Evolutionary conservation across 192 early-diverging fungal species (phyloP), one percentile per base, ranked within the genome.

Genomic region (Entomortierella chlamydospora): DNA sequence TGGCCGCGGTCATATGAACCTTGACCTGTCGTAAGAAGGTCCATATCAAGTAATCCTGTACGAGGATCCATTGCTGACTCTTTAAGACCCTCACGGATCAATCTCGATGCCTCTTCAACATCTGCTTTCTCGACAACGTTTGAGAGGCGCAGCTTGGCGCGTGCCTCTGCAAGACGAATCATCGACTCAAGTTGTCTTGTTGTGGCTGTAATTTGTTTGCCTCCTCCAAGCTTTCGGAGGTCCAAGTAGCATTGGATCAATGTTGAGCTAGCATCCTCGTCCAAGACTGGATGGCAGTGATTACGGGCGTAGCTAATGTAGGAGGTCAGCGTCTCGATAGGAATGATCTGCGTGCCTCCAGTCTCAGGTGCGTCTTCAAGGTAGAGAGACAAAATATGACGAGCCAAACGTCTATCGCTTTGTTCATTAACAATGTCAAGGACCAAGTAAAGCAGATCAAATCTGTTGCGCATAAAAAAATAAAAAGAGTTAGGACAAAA

Each of bases 151-250:
- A 98, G 92, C 55, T 90, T 89, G 60, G 97, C 97, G 61, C 95
- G 93, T 2, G 95, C 97, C 71, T 99, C 97, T 17, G 95, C 72
- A 80, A 99, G 86, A 54, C 97, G 93, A 81, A 98, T 97, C 96
- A 99, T 98, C 7, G 94, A 96, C 86, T 98, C 98, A 11, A 98
- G 87, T 81, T 98, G 96, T 53, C 97, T 87, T 4, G 96, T 97
- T 0, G 97, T 99, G 2, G 96, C 96, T 0, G 96, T 95, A n/a
- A 95, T 87, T 20, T 90, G 86, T 33, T 89, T 89, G 68, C 81
- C 84, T 66, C 78, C 85, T 0, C 96, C 97, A 60, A 91, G 81
- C 62, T 91, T 86, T 3, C 98, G 87, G 68, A 99, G 83, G 20
- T 91, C 89, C 17, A 97, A 90, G 74, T 99, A 99, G 39, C 82